A percentile compares a stretch with the other conserved stretches of the same genome.
Evolutionary conservation across 1,284 basidiomycete genomes (phyloP).

Genomic region (Boletus austroedulis): DNA sequence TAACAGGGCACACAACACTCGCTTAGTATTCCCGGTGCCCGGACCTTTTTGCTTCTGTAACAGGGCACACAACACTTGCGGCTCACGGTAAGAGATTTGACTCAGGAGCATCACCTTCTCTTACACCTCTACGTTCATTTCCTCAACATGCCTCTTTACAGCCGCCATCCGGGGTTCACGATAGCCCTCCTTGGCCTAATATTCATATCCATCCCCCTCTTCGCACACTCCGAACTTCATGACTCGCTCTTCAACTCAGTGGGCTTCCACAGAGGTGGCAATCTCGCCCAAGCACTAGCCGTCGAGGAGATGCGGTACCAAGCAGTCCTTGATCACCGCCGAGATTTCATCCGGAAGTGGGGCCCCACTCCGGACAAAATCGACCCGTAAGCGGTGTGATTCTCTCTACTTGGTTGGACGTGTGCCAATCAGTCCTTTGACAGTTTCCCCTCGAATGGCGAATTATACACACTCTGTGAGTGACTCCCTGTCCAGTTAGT

Average conservation of each 20-base stretch:
- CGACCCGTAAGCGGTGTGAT: constrained; percentile 21
- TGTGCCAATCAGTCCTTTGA: not conserved
- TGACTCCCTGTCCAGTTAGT: not conserved
- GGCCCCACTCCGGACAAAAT: constrained; percentile 34
- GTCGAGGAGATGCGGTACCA: constrained; percentile 26
- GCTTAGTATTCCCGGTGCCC: too few species aligned
- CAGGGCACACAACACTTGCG: too few species aligned
- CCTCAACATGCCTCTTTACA: constrained; percentile 25
- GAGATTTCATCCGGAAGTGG: constrained; percentile 32
- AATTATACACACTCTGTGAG: constrained; percentile 29
- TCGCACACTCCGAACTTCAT: constrained; percentile 21
- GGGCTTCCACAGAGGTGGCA: not conserved
- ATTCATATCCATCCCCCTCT: constrained; percentile 30
- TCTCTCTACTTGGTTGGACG: not conserved
- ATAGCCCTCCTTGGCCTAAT: constrained; percentile 29
- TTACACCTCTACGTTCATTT: constrained; percentile 7
- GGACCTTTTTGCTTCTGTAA: too few species aligned
- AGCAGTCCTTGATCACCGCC: constrained; percentile 19
- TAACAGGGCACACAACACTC: too few species aligned
- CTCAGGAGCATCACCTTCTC: not conserved
- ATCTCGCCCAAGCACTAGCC: constrained; percentile 13
- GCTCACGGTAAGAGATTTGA: too few species aligned
- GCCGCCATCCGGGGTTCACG: constrained; percentile 34
- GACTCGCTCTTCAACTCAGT: constrained; percentile 1
- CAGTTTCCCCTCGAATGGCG: constrained; percentile 34